These are phyloP conservation scores for Ceratocystis diversiconidia DNA, from an alignment of 2,329 filamentous ascomycete species.

Conservation along the genomic window DNA sequence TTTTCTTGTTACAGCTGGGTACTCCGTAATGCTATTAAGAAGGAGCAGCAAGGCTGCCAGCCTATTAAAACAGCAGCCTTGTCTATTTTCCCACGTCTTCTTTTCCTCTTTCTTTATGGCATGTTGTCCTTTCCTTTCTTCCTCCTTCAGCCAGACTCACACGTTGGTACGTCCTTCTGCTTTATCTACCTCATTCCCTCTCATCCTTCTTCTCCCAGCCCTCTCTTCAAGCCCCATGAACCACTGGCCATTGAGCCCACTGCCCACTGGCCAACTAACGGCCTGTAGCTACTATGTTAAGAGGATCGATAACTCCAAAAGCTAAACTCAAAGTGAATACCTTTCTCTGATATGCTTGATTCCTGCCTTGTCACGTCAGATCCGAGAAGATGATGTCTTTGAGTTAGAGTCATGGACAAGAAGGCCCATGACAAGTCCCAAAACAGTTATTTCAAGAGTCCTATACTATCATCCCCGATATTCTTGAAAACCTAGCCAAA, in stretches of 20 bases:
- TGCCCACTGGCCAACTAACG: neutral
- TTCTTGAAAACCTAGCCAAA: too few relatives aligned
- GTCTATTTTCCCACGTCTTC: neutral
- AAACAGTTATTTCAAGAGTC: too few relatives aligned
- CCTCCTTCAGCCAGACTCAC: neutral
- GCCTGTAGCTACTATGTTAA: neutral
- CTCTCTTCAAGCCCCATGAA: neutral
- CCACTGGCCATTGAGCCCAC: neutral
- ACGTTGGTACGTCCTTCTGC: neutral
- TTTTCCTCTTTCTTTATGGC: neutral
- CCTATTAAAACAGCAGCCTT: neutral
- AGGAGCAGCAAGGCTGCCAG: constrained; percentile 1
- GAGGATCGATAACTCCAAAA: neutral
- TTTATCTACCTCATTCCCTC: neutral
- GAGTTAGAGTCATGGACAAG: neutral
- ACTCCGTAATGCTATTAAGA: neutral
- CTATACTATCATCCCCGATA: too few relatives aligned
- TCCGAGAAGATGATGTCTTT: neutral
- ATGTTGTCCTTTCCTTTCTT: neutral
- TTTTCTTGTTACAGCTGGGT: neutral
- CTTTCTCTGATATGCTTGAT: neutral
- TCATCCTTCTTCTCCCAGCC: neutral
- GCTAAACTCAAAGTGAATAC: neutral
- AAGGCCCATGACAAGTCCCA: neutral
- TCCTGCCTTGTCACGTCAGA: neutral